These are phyloP conservation scores for Phenoliferia sp. DNA, from an alignment of 1,284 basidiomycete species.

Conservation along the genomic window DNA sequence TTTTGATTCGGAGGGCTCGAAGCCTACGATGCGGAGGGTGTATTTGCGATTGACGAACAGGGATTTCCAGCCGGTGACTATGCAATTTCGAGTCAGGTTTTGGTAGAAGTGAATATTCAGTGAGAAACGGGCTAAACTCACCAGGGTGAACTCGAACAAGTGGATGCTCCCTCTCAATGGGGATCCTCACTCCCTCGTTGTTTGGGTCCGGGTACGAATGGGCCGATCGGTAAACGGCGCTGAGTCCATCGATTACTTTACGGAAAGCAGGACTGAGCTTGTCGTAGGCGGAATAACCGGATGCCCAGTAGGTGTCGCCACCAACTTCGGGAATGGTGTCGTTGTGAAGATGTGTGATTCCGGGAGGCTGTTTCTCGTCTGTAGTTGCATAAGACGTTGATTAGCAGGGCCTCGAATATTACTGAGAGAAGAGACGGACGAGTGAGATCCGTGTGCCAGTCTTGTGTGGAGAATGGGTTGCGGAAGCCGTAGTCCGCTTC, in stretches of 20 bases:
- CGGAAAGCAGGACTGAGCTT: too few relatives aligned
- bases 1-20: slow-evolving; percentile 38
- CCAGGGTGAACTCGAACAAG: slow-evolving; percentile 62
- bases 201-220: too few relatives aligned
- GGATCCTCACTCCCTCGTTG: too few relatives aligned
- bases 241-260: too few relatives aligned
- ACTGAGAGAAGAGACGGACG: too few relatives aligned
- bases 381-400: background rate
- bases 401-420: slow-evolving; percentile 2
- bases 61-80: slow-evolving; percentile 36
- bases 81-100: background rate
- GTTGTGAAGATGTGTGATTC: slow-evolving; percentile 52
- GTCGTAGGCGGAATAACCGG: background rate
- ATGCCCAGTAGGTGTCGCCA: slow-evolving; percentile 40
- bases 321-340: slow-evolving; percentile 53
- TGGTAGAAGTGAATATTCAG: background rate
- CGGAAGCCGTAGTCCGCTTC: background rate
- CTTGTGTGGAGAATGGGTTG: slow-evolving; percentile 1
- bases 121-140: slow-evolving; percentile 38
- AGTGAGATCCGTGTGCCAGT: slow-evolving; percentile 11
- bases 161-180: too few relatives aligned
- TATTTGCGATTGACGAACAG: slow-evolving; percentile 39
- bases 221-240: too few relatives aligned
- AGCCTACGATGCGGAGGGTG: slow-evolving; percentile 36
- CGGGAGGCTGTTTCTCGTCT: slow-evolving; percentile 48